Evolutionary conservation across 2,329 filamentous ascomycete species (phyloP), one percentile per base, ranked within the genome.

Genomic region (Sporothrix brasiliensis): DNA sequence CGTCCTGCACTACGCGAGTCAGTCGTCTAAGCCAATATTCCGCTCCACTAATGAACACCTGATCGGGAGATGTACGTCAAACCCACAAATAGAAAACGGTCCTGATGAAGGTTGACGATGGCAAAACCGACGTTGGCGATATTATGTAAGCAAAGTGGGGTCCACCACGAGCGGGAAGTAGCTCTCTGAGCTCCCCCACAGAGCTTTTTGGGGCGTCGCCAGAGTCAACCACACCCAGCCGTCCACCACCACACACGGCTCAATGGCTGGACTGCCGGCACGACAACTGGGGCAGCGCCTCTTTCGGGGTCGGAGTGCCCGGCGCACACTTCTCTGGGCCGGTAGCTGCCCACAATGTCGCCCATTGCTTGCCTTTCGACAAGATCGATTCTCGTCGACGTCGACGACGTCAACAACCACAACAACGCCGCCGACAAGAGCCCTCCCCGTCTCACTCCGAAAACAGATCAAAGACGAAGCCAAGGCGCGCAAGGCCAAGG

Each of bases 401-500:
- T 19, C 66, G 16, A n/a, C 68, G 3, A 4, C 44, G 11, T 2
- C 56, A 24, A 44, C 44, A 16, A 39, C 54, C n/a, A n/a, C 30
- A 2, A n/a, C 34, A n/a, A 34, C 54, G 5, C 53, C 52, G 13
- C 49, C 34, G 6, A 16, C 34, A 13, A 53, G 56, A 16, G 34
- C 24, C 7, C 34, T 30, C 3, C 65, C 75, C 61, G 79, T 85
- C 0, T 89, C 90, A 11, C 81, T 92, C 11, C 87, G 91, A 44
- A 93, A 93, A 77, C 87, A 91, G 76, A 79, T 92, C 70, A 93
- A 92, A 75, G 89, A 92, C 34, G 86, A 91, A 72, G 88, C 85
- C 19, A 85, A 79, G 83, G 85, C 79, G 73, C 80, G 77, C 77
- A 86, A 84, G 72, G 76, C 78, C 0, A 75, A 78, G 0, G 81